Evolutionary conservation across 352 stramenopile species (phyloP), one percentile per base, ranked within the genome.

Genomic region (Globisporangium paroecandrum): DNA sequence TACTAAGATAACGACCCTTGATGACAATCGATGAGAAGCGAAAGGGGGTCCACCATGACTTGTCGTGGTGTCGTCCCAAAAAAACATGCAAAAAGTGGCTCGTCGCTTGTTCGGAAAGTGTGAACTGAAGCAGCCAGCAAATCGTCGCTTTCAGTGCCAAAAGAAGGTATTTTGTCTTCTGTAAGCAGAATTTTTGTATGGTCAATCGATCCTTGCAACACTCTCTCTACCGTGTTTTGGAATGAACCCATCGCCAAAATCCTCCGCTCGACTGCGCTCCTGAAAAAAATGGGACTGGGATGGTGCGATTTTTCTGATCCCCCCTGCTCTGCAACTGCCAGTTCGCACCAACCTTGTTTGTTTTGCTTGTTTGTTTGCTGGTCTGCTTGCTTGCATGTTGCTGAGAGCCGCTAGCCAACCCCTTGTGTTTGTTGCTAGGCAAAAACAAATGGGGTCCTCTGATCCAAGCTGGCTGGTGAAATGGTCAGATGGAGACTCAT

Each of bases 1-100:
- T 55, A 55, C n/a, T 34, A 22, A 27, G 2, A 29, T 57, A 29
- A 24, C 7, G 6, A 51, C 2, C 6, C 18, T 38, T 1, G 18
- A 24, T 51, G 43, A 22, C 43, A 51, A 58, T 38, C 18, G 15
- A 4, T 58, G 24, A 47, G 38, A 49, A n/a, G 58, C 18, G 38
- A 55, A 22, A 34, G 38, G 58, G 58, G 38, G 58, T 64, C 58
- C 58, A 46, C 59, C 59, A 32, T 64, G 59, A 65, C 59, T 24
- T 54, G 43, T 65, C 22, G 59, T 65, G 27, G 10, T 46, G 55
- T 61, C 55, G 55, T 61, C 4, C 18, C 32, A 9, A 46, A 61
- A 61, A 61, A 61, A 46, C 43, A 10, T 20, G 27, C 55, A 60
- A 9, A 46, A 47, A 20, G 12, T 46, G 55, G 55, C 27, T 61